Evolutionary conservation across 768 basidiomycete species (phyloP).

Genomic region (Boletus rufocinnamomeus): DNA sequence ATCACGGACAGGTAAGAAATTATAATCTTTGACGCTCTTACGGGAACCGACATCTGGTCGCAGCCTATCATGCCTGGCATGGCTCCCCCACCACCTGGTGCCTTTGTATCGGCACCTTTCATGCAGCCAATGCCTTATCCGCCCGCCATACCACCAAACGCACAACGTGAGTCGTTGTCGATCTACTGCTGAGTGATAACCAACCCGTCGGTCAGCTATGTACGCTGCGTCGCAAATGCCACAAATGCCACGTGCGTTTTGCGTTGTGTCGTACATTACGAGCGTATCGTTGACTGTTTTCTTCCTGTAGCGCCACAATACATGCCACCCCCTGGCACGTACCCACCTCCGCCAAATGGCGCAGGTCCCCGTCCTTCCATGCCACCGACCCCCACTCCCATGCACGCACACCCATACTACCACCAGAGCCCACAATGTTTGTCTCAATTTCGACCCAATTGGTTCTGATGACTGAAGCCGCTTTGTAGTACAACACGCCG

Average conservation of each 20-base stretch:
- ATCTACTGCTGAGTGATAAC: neutral
- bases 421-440: constrained; percentile 88
- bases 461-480: constrained; percentile 30
- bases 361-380: constrained; percentile 81
- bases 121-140: constrained; percentile 89
- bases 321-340: constrained; percentile 78
- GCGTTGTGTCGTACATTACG: neutral
- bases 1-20: constrained; percentile 68
- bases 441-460: constrained; percentile 28
- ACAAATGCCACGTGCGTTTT: constrained; percentile 80
- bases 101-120: constrained; percentile 77
- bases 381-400: constrained; percentile 89
- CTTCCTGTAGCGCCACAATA: constrained; percentile 61
- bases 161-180: constrained; percentile 40
- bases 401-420: constrained; percentile 86
- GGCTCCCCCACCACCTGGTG: constrained; percentile 76
- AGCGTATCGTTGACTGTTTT: constrained; percentile 8
- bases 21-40: neutral
- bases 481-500: constrained; percentile 76
- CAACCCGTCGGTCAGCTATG: constrained; percentile 55
- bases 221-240: constrained; percentile 81
- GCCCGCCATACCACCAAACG: constrained; percentile 76
- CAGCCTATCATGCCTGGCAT: constrained; percentile 87
- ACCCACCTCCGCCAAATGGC: constrained; percentile 77
- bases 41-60: constrained; percentile 4